Evolutionary conservation across 768 basidiomycete species (phyloP).

Genomic region (Lyophyllum semitale): DNA sequence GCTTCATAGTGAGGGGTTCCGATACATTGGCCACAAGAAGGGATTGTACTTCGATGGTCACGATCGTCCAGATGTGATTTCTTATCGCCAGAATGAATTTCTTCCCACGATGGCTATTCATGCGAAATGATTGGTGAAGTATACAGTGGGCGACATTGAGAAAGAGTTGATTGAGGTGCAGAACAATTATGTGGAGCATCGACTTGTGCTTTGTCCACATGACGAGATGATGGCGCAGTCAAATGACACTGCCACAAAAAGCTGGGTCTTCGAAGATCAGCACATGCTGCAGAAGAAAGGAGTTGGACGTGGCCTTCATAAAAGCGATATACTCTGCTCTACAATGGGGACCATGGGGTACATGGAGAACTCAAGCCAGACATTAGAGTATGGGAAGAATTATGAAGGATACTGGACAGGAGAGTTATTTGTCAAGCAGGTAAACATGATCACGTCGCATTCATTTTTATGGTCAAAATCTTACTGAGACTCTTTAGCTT

Average conservation of each 20-base stretch:
- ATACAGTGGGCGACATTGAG: slow-evolving; percentile 16
- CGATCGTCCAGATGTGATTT: slow-evolving; percentile 34
- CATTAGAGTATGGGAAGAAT: slow-evolving; percentile 36
- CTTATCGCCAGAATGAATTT: slow-evolving; percentile 31
- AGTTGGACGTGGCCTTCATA: slow-evolving; percentile 33
- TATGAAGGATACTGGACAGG: slow-evolving; percentile 20
- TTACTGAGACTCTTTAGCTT: slow-evolving; percentile 1
- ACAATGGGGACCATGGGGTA: slow-evolving; percentile 33
- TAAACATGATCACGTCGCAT: slow-evolving; percentile 3
- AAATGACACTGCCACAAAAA: slow-evolving; percentile 32
- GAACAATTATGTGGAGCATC: slow-evolving; percentile 21
- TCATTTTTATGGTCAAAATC: too few relatives aligned
- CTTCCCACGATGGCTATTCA: slow-evolving; percentile 28
- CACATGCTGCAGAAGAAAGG: slow-evolving; percentile 39
- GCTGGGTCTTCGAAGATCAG: slow-evolving; percentile 36
- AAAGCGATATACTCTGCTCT: slow-evolving; percentile 35
- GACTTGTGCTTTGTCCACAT: slow-evolving; percentile 30
- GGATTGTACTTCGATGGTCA: slow-evolving; percentile 38
- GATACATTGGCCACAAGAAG: slow-evolving; percentile 28
- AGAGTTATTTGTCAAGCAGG: slow-evolving; percentile 34
- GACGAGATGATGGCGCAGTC: slow-evolving; percentile 45
- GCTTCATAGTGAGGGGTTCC: slow-evolving; percentile 30
- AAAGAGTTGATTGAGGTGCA: slow-evolving; percentile 5
- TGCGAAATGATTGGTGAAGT: slow-evolving; percentile 18
- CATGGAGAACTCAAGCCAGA: slow-evolving; percentile 26